phyloP scores from a whole-genome alignment of 202 grass and related monocot species.

The Schoenoplectus triqueter region DNA sequence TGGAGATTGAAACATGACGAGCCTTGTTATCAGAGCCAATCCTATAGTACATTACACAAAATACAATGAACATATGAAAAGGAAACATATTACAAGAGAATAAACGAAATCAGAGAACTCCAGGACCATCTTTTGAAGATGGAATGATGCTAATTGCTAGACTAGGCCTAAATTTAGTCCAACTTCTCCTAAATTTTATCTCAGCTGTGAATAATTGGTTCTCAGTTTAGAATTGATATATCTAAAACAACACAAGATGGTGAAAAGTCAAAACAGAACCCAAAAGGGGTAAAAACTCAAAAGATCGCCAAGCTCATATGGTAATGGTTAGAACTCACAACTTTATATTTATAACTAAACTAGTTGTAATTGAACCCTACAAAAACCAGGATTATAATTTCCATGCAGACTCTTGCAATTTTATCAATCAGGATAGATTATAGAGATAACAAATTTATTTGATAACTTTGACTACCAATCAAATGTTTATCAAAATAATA shows the following conservation, averaged over 20 bases:
- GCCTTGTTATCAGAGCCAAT: slow-evolving; percentile 53
- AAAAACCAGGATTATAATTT: background rate
- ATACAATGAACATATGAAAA: background rate
- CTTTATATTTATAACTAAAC: background rate
- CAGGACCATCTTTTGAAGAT: background rate
- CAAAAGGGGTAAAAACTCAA: background rate
- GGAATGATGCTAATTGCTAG: background rate
- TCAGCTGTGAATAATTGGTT: background rate
- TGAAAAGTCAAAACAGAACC: background rate
- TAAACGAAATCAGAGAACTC: background rate
- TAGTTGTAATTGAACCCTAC: background rate
- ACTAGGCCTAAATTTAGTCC: background rate
- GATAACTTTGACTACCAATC: background rate
- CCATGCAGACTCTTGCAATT: slow-evolving; percentile 4
- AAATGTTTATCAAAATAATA: background rate
- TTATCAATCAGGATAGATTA: background rate
- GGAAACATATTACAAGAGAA: background rate
- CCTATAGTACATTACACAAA: background rate
- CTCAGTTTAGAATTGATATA: background rate
- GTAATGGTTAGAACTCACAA: background rate
- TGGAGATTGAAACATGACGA: slow-evolving; percentile 45
- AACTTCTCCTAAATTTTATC: no score
- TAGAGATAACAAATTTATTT: background rate
- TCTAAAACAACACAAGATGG: background rate
- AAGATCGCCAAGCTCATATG: background rate